Evolutionary conservation across 192 early-diverging fungal species (phyloP).

Genomic region (Podila minutissima): DNA sequence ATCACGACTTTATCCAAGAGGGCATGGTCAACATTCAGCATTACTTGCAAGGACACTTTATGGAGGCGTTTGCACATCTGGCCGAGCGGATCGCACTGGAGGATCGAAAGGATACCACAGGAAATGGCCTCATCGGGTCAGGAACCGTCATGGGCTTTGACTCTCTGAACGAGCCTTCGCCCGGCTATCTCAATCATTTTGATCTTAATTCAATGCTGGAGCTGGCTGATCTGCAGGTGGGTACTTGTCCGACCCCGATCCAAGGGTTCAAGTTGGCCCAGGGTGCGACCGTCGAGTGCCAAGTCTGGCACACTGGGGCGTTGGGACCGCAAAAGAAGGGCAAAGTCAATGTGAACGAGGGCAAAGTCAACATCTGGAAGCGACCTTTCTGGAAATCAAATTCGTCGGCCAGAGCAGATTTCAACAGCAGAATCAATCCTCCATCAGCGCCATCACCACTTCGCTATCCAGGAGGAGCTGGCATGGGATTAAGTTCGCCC

Average conservation of each 20-base stretch:
- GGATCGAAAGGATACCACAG: conserved; percentile 10
- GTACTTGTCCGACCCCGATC: conserved; percentile 59
- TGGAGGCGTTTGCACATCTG: conserved; percentile 53
- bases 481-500: not conserved
- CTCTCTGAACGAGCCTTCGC: conserved; percentile 64
- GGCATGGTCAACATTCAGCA: conserved; percentile 60
- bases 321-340: conserved; percentile 55
- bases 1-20: conserved; percentile 24
- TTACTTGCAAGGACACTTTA: conserved; percentile 61
- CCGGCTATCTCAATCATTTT: conserved; percentile 55
- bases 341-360: conserved; percentile 51
- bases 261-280: conserved; percentile 58
- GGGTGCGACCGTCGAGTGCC: conserved; percentile 54
- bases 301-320: conserved; percentile 56
- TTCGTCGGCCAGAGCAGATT: not conserved
- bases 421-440: not conserved
- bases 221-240: conserved; percentile 57
- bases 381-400: conserved; percentile 31
- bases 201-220: conserved; percentile 55
- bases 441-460: conserved; percentile 11
- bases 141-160: conserved; percentile 62
- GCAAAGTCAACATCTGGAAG: conserved; percentile 34
- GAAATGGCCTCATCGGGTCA: conserved; percentile 12
- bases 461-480: not conserved
- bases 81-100: conserved; percentile 43